Evolutionary conservation across 345 rosid genomes (phyloP), one percentile per base, ranked within the genome.

Genomic region (Syzygium grande): DNA sequence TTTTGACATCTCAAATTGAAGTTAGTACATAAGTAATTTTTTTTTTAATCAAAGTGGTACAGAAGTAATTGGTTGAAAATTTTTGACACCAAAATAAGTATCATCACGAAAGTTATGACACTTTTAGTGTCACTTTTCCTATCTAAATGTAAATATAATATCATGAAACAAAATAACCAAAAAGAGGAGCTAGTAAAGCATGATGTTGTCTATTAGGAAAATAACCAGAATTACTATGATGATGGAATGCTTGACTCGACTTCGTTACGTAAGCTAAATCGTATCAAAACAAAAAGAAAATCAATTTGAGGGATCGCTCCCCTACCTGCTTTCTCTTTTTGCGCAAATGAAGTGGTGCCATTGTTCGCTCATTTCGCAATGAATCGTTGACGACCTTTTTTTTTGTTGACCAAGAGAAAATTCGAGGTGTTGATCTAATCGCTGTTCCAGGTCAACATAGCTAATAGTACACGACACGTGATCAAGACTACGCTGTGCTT

Each of bases 111-210:
- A 56, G 27, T 56, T 56, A 22, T 56, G 27, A 23, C n/a, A 4
- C 1, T 56, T 4, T 5, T 23, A 9, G 11, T 8, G 5, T 22
- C 5, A 2, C 0, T 23, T 56, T 4, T 2, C n/a, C 4, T 23
- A 56, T 8, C 5, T 5, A 22, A 56, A 56, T 23, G n/a, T 23
- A 56, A 23, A 9, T 56, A 56, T 9, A 55, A 56, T 25, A 5
- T 22, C 5, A 9, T 22, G n/a, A 56, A 56, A 56, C 27, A 56
- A 22, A 56, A 22, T 22, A 56, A 56, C 7, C 11, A 56, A 56
- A 56, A 25, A 56, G 12, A 22, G 25, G 59, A 55, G 59, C 59
- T 9, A 21, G 27, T 25, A 55, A 55, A 55, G 11, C 27, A 55
- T 55, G 27, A 22, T 21, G 27, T 55, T 55, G 27, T 55, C 27